These are phyloP conservation scores for Fomitiporia mediterranea DNA, from an alignment of 1,284 basidiomycete genomes.

Conservation along the genomic window DNA sequence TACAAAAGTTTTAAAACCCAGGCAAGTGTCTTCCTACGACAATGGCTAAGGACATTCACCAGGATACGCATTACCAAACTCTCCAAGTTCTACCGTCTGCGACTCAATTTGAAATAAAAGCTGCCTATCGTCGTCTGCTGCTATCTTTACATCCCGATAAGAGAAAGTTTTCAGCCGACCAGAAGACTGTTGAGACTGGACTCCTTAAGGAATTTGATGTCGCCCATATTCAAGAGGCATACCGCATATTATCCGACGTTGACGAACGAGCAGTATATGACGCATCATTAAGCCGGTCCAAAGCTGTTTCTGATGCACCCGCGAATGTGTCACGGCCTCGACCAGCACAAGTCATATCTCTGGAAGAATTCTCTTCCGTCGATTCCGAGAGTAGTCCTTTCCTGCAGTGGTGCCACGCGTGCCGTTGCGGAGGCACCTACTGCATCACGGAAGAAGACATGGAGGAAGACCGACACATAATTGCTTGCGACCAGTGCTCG, in stretches of 20 bases:
- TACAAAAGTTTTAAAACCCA: too few species aligned
- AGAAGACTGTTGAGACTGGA: not conserved
- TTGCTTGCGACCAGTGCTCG: slow-evolving; percentile 67
- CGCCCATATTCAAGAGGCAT: slow-evolving; percentile 24
- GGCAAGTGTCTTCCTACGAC: too few species aligned
- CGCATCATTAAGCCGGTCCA: slow-evolving; percentile 12
- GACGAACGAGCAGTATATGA: slow-evolving; percentile 49
- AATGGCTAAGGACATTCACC: not conserved
- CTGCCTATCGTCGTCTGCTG: slow-evolving; percentile 64
- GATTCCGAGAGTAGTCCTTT: slow-evolving; percentile 27
- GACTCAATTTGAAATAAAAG: slow-evolving; percentile 48
- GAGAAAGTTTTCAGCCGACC: slow-evolving; percentile 18
- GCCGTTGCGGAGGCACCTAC: slow-evolving; percentile 69
- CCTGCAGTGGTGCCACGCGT: slow-evolving; percentile 49
- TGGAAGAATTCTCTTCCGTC: slow-evolving; percentile 59
- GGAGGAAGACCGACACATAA: slow-evolving; percentile 60
- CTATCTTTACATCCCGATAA: slow-evolving; percentile 70
- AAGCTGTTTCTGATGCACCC: not conserved
- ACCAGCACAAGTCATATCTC: slow-evolving; percentile 70
- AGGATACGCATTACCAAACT: slow-evolving; percentile 28
- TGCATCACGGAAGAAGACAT: slow-evolving; percentile 50
- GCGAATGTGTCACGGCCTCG: slow-evolving; percentile 37
- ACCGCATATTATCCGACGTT: slow-evolving; percentile 29
- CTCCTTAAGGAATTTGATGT: slow-evolving; percentile 13
- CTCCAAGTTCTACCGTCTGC: slow-evolving; percentile 32